phyloP scores from a whole-genome alignment of 2,329 filamentous ascomycete genomes.

The Aciculosporium take region DNA sequence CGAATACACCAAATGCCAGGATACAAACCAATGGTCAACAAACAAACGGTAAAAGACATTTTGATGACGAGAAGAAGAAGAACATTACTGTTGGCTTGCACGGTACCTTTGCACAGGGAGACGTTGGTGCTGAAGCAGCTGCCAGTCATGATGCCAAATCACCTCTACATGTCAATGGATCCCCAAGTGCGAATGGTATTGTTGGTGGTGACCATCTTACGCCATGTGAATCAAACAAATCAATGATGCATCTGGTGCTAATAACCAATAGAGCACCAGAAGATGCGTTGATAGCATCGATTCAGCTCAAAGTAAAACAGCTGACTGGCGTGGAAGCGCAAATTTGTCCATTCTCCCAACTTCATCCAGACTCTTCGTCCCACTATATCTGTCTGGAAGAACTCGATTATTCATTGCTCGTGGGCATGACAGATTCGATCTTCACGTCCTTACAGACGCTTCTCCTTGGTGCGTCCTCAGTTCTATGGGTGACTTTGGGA shows the following conservation, averaged over 20 bases:
- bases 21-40: not conserved
- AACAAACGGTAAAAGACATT: not conserved
- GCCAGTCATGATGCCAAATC: not conserved
- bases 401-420: constrained; percentile 28
- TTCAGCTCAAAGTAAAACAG: constrained; percentile 3
- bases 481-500: constrained; percentile 27
- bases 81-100: not conserved
- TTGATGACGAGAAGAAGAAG: not conserved
- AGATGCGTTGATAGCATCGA: constrained; percentile 10
- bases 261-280: constrained; percentile 11
- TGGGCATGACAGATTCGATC: constrained; percentile 21
- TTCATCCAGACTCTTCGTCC: constrained; percentile 7
- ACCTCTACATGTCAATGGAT: not conserved
- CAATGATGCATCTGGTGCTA: constrained; percentile 8
- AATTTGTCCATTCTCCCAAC: constrained; percentile 9
- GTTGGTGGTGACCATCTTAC: not conserved
- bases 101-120: not conserved
- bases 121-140: not conserved
- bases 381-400: constrained; percentile 29
- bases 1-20: not conserved
- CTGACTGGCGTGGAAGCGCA: constrained; percentile 10
- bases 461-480: constrained; percentile 20
- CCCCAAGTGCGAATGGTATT: not conserved
- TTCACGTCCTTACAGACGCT: constrained; percentile 25
- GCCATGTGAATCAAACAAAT: too few species aligned